Conservation (phyloP, 176 grass and related monocot species). For the Alopecurus myosuroides region DNA sequence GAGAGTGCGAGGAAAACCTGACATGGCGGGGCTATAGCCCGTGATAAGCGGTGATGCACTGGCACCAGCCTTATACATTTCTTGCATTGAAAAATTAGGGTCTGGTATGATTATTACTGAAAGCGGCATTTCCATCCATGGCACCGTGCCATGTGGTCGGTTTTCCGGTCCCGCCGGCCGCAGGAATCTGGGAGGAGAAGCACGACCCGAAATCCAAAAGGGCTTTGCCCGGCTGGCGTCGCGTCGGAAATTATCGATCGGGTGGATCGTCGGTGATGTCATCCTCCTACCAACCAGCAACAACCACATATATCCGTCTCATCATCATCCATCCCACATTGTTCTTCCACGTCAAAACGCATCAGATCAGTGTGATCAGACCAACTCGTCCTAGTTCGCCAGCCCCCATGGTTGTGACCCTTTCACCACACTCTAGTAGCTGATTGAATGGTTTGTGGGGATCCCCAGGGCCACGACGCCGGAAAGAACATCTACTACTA, state of each 20-base stretch:
- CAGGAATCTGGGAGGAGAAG: neutral
- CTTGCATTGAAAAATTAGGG: neutral
- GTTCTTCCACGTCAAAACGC: neutral
- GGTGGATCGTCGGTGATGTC: conserved; percentile 52
- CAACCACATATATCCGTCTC: conserved; percentile 23
- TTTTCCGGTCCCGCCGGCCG: neutral
- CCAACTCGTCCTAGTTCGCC: neutral
- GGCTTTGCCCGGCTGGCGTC: neutral
- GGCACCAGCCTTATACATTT: neutral
- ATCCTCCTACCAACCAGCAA: conserved; percentile 62
- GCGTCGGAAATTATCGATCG: no score
- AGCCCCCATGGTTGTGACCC: no score
- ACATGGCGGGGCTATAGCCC: no score
- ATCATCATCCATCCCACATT: neutral
- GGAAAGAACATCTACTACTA: no score
- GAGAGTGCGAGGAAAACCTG: no score
- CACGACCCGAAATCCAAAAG: conserved; percentile 8
- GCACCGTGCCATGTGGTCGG: neutral
- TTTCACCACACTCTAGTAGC: no score
- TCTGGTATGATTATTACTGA: neutral
- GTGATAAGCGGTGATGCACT: no score
- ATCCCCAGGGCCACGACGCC: conserved; percentile 10
- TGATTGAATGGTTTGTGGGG: neutral
- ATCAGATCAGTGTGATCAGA: neutral
- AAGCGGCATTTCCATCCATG: neutral